phyloP scores from a whole-genome alignment of 176 grass and related monocot species.

The Lolium multiflorum region DNA sequence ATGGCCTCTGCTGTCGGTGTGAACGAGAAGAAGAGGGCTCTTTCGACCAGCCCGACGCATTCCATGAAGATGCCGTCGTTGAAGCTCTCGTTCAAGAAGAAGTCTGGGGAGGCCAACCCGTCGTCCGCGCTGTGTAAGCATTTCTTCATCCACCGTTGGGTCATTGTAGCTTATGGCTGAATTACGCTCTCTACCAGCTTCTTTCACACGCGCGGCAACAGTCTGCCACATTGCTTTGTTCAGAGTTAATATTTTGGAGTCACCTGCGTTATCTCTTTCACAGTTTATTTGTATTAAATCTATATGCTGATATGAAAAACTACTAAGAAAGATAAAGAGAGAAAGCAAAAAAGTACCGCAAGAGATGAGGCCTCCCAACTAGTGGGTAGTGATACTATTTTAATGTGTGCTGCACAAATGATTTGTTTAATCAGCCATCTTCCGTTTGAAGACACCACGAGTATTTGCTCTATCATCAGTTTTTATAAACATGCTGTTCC shows the following conservation, averaged over 20 bases:
- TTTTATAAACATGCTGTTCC: not conserved
- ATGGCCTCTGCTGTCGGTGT: conserved; percentile 64
- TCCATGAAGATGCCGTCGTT: conserved; percentile 84
- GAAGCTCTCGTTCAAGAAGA: conserved; percentile 94
- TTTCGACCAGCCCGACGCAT: conserved; percentile 73
- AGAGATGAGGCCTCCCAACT: not conserved
- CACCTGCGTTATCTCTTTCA: not conserved
- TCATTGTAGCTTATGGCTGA: not conserved
- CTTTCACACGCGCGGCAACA: not conserved
- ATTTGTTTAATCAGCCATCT: conserved; percentile 10
- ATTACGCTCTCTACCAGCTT: not conserved
- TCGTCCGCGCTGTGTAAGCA: conserved; percentile 73
- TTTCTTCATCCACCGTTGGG: conserved; percentile 21
- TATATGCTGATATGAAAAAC: not conserved
- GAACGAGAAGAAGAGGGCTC: conserved; percentile 74
- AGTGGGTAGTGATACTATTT: conserved; percentile 16
- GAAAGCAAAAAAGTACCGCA: not conserved
- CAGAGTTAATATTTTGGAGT: conserved; percentile 7
- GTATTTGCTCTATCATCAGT: not conserved
- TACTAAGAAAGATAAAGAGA: not conserved
- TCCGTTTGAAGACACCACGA: not conserved
- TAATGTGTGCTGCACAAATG: conserved; percentile 21
- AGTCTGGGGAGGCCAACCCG: conserved; percentile 74
- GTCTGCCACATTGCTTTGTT: not conserved
- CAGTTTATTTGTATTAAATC: not conserved